Base-by-base conservation (phyloP, 2,329 filamentous ascomycete species). In the Eurotiales sp. region DNA sequence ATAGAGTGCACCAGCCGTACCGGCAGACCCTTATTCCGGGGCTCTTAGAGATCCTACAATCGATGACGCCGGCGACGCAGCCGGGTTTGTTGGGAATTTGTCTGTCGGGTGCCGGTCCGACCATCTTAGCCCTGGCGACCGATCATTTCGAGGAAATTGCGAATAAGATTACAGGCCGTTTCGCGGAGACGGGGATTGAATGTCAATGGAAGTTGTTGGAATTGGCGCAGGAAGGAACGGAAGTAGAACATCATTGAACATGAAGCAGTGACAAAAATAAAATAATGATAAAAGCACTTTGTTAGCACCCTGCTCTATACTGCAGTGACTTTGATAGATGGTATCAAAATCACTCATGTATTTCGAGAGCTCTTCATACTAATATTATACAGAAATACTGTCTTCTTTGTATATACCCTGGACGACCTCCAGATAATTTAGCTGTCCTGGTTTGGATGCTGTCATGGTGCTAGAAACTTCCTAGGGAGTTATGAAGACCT, bases 1-100 rank as follows among this genome's bases (percentile, higher is more conserved):
- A 99, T 76, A 95, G 91, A 73, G 84, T 99, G 55, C 93, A 99
- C 74, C 93, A 99, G 72, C 93, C 90, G 39, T 97, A 99, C 76
- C 86, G 93, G 49, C 86, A 93, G 72, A 86, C 82, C 2, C 81
- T 99, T 56, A 95, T 99, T 60, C 93, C 93, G 1, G 93, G 92
- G 0, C 79, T 99, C 52, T 87, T 88, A 14, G 87, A 96, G 66
- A 92, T 99, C 49, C 83, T 99, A 47, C 83, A 90, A 68, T 92
- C 87, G 54, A 91, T 97, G 77, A 96, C 88, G 10, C 93, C 92
- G 23, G 81, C 83, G 64, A 87, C 87, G 4, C 90, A 96, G 67
- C 85, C 88, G 1, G 93, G 93, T 5, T 82, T 99, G 49, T 79
- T 96, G 49, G 93, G 93, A 36, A 95, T 97, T 56, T 99, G 93